Evolutionary conservation across 169 alveolate species (phyloP).

Genomic region (Blepharisma undulans): DNA sequence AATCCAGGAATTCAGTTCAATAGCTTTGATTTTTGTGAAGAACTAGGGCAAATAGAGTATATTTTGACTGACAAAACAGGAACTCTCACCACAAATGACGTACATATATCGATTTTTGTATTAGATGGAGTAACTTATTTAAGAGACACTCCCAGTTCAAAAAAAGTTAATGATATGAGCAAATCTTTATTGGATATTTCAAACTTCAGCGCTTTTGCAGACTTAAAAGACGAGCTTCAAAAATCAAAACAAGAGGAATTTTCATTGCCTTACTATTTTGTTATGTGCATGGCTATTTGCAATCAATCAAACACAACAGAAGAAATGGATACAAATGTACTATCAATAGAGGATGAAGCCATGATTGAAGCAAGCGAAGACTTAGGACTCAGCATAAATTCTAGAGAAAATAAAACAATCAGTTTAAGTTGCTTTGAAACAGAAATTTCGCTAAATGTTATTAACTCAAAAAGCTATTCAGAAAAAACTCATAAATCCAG

Average conservation of each 20-base stretch:
- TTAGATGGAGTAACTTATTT: background rate
- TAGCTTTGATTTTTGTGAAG: constrained; percentile 80
- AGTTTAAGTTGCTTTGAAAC: background rate
- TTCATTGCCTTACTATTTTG: background rate
- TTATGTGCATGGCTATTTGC: constrained; percentile 26
- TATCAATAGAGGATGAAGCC: background rate
- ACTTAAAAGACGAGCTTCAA: background rate
- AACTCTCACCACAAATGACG: constrained; percentile 93
- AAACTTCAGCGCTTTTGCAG: background rate
- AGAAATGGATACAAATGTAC: background rate
- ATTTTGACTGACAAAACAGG: constrained; percentile 95
- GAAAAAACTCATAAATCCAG: background rate
- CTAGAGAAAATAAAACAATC: background rate
- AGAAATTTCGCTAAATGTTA: background rate
- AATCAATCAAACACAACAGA: background rate
- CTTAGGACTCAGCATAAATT: constrained; percentile 9
- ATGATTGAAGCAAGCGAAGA: background rate
- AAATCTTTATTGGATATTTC: background rate
- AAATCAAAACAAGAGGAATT: background rate
- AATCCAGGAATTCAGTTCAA: background rate
- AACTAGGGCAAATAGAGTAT: constrained; percentile 86
- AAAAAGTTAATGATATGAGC: background rate
- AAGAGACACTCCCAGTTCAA: background rate
- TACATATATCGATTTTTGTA: constrained; percentile 82
- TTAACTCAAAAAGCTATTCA: background rate